Evolutionary conservation across 371 early-diverging fungal genomes (phyloP), one percentile per base, ranked within the genome.

Genomic region (Mortierella sp.): DNA sequence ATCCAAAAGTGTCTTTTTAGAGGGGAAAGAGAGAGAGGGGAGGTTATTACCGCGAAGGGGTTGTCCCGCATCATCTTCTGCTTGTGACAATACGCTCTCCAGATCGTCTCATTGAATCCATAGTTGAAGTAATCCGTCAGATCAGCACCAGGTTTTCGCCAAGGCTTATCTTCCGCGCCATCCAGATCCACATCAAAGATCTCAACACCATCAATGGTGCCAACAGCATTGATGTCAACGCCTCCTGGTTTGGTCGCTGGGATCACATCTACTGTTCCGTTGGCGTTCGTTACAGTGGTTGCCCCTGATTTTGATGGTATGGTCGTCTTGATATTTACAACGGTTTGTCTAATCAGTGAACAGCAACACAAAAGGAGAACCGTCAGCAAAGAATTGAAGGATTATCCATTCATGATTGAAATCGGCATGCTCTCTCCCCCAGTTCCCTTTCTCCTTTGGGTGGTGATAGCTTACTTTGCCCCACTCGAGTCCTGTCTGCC

Each of bases 41-140:
- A n/a, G n/a, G n/a, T n/a, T n/a, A n/a, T n/a, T 66, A 63, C 71
- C 51, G 53, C 68, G 54, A 76, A 70, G 7, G 78, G 78, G 34
- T 70, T 61, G 2, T 94, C 94, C 21, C 96, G 82, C 63, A 94
- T 61, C 81, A 88, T 84, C 78, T 92, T 93, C 82, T 99, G 98
- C 78, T 94, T 95, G 16, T 84, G 84, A 67, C 93, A 92, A 81
- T 98, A 99, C 16, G 89, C 86, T 63, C 90, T 86, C 99, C 99
- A 99, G 18, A 94, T 95, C 3, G 82, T 80, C 80, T 99, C 98
- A 66, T 95, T 95, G 79, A 99, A 99, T 8, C 98, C 98, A 82
- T 95, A 99, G 78, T 99, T 99, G 83, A 99, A 99, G 82, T 97
- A 99, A 80, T 99, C 99, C 4, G 97, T 96, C 30, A 98, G 89